phyloP scores from a whole-genome alignment of 2,329 filamentous ascomycete genomes.

The Pestalotiopsis sp. region DNA sequence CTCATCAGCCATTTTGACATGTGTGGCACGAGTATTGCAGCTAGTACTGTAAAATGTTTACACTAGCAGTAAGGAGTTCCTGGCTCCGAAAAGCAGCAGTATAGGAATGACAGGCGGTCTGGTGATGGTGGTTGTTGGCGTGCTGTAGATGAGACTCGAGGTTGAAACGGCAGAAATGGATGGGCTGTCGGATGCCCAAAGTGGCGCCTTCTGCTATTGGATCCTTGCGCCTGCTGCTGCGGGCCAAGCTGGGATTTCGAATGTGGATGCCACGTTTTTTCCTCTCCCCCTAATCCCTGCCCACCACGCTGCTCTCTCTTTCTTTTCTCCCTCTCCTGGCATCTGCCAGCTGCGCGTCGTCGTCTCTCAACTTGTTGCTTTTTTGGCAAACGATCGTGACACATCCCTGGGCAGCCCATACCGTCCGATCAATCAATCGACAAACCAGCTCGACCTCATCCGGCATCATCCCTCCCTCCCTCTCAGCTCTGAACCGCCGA shows the following conservation, averaged over 20 bases:
- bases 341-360: neutral
- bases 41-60: too few species aligned
- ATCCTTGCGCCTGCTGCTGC: neutral
- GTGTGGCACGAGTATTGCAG: too few species aligned
- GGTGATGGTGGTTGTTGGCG: neutral
- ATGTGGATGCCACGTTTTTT: constrained; percentile 5
- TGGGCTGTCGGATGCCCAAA: neutral
- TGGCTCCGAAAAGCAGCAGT: too few species aligned
- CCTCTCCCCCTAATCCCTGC: neutral
- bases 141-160: constrained; percentile 5
- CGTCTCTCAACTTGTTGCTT: neutral
- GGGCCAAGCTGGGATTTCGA: neutral
- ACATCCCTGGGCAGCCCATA: too few species aligned
- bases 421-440: neutral
- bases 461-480: neutral
- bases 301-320: neutral
- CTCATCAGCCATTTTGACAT: too few species aligned
- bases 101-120: neutral
- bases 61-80: too few species aligned
- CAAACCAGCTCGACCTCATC: neutral
- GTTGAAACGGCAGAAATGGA: constrained; percentile 3
- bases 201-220: neutral
- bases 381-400: neutral
- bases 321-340: neutral
- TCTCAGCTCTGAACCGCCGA: neutral